Conservation (phyloP, 768 basidiomycete genomes). For the Gelatoporia subvermispora region DNA sequence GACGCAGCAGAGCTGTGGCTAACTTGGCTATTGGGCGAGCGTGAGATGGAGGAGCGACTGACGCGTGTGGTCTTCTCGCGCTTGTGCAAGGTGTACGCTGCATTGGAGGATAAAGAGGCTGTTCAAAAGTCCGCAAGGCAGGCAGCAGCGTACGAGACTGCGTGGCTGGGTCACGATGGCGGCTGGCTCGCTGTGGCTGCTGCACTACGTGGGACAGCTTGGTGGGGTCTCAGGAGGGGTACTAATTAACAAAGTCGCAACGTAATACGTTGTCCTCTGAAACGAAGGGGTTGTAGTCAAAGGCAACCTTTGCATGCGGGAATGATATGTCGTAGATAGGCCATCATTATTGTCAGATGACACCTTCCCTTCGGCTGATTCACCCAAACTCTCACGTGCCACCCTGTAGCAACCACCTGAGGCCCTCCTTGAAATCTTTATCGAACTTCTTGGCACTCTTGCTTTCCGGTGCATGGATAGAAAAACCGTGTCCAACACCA, state of each 20-base stretch:
- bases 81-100: conserved; percentile 6
- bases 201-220: conserved; percentile 2
- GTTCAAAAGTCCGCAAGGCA: conserved; percentile 2
- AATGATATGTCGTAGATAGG: no score
- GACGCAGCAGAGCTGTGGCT: no score
- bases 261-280: no score
- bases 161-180: conserved; percentile 4
- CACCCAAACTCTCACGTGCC: no score
- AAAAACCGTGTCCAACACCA: conserved; percentile 21
- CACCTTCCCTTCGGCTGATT: no score
- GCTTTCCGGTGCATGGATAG: conserved; percentile 9
- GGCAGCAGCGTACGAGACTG: neutral
- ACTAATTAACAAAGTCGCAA: no score
- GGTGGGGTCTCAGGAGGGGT: conserved; percentile 5
- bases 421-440: conserved; percentile 12
- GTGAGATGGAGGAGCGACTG: no score
- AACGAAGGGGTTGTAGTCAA: no score
- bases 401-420: conserved; percentile 17
- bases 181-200: conserved; percentile 5
- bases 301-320: no score
- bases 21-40: no score
- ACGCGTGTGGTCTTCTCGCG: conserved; percentile 5
- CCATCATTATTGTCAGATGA: no score
- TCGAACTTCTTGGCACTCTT: conserved; percentile 9
- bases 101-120: conserved; percentile 5